Evolutionary conservation across 2,329 filamentous ascomycete genomes (phyloP), one percentile per base, ranked within the genome.

Genomic region (Pseudogymnoascus sp.): DNA sequence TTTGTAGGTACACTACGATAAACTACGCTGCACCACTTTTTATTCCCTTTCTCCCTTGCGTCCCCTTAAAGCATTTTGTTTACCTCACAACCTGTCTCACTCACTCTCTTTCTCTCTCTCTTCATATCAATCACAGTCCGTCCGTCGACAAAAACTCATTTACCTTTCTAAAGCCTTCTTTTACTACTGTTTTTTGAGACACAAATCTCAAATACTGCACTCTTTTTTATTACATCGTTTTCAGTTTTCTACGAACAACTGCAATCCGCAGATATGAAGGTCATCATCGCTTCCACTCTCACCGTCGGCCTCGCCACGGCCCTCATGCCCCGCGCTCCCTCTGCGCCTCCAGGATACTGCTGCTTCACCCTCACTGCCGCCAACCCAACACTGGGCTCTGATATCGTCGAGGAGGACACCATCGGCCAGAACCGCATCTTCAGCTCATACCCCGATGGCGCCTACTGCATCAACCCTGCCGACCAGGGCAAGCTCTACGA

Each of bases 361-460:
- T 65, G 63, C 60, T 71, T 71, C 63, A 62, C 60, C 29, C 63
- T 70, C 59, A 61, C 47, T 8, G 69, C 68, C 1, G 31, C 65
- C 7, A 69, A 68, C 17, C 58, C 65, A 13, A 29, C 24, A 17
- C 21, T 58, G 4, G 44, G 44, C 60, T 66, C 67, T 9, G 68
- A 65, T 24, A 61, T 58, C 0, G 60, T 70, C 3, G 59, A 62
- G 11, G 64, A 68, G 59, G 63, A 65, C 29, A 63, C 65, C 1
- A 65, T 67, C 11, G 69, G 69, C 11, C 63, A 70, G 62, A 66
- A 66, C 40, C 67, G 65, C 54, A 65, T 71, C 36, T 66, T 65
- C 13, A 67, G 67, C 5, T 47, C 35, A 7, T 68, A 65, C 58
- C 66, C 66, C 26, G 64, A 65, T 60, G 66, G 62, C 3, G 33